A percentile compares a stretch with the other conserved stretches of the same genome.
Evolutionary conservation across 2,329 filamentous ascomycete species (phyloP).

Genomic region (Aspergillus thermomutatus): DNA sequence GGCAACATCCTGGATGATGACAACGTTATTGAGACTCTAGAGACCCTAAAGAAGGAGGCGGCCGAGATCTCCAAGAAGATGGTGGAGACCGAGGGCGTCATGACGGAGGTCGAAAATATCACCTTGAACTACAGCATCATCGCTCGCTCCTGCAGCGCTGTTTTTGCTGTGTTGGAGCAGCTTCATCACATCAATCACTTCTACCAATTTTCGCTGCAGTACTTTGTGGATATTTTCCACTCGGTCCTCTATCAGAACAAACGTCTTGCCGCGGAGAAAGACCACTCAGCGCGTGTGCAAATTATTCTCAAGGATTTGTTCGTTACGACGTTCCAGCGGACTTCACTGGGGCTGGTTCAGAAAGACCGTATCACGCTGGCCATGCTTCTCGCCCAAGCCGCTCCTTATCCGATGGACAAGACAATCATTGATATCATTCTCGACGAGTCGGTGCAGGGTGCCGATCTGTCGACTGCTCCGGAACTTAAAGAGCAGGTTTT

Average conservation of each 20-base stretch:
- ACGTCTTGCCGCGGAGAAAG: constrained; percentile 64
- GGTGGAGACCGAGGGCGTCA: constrained; percentile 92
- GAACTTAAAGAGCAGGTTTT: constrained; percentile 67
- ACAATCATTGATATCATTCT: constrained; percentile 80
- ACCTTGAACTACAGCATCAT: constrained; percentile 92
- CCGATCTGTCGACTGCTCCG: constrained; percentile 70
- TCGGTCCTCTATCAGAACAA: constrained; percentile 80
- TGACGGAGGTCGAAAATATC: constrained; percentile 95
- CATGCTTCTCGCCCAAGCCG: constrained; percentile 90
- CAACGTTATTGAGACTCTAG: constrained; percentile 94
- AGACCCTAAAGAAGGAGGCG: constrained; percentile 96
- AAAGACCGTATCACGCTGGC: constrained; percentile 92
- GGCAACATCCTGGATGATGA: constrained; percentile 98
- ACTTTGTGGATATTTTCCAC: constrained; percentile 97
- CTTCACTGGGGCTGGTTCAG: constrained; percentile 87
- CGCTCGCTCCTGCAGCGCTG: constrained; percentile 90
- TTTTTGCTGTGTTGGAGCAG: constrained; percentile 95
- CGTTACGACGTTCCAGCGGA: constrained; percentile 85
- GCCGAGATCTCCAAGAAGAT: constrained; percentile 96
- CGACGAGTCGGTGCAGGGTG: constrained; percentile 70
- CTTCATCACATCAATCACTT: constrained; percentile 98
- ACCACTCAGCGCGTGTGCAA: constrained; percentile 77
- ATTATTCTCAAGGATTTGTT: constrained; percentile 91
- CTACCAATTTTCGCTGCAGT: constrained; percentile 98
- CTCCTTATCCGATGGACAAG: constrained; percentile 96